Conservation (phyloP, 345 rosid species). For the Gossypium mustelinum region DNA sequence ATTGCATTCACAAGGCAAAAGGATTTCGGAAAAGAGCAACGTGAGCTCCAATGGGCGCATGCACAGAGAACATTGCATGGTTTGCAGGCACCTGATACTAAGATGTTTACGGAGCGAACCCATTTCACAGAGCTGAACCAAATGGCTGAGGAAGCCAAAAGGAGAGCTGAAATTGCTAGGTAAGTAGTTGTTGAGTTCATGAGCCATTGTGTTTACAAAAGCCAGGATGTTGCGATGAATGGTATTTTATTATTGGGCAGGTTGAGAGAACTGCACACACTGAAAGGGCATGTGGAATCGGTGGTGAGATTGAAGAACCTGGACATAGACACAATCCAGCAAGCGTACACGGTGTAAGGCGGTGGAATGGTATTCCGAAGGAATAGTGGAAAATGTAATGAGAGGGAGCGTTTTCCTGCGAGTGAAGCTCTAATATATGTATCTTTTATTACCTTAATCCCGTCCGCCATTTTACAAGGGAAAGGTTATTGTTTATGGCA, state of each 20-base stretch:
- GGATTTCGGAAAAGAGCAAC: conserved; percentile 94
- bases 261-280: conserved; percentile 89
- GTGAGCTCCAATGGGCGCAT: conserved; percentile 99
- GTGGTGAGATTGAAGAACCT: conserved; percentile 91
- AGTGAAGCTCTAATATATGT: background rate
- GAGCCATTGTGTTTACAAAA: too few relatives aligned
- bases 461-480: background rate
- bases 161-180: conserved; percentile 99
- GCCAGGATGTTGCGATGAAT: background rate
- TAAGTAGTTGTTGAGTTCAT: conserved; percentile 16
- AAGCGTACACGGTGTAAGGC: conserved; percentile 81
- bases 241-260: conserved; percentile 23
- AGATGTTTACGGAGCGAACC: conserved; percentile 80
- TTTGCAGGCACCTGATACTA: conserved; percentile 85
- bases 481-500: conserved; percentile 16
- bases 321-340: conserved; percentile 96
- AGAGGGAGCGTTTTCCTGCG: too few relatives aligned
- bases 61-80: conserved; percentile 98
- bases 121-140: conserved; percentile 87
- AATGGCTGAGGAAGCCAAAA: conserved; percentile 96
- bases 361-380: background rate
- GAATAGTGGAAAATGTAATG: background rate
- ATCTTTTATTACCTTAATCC: background rate
- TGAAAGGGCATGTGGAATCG: conserved; percentile 95
- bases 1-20: conserved; percentile 97